These are phyloP conservation scores for Penicillium coprophilum DNA, from an alignment of 495 filamentous ascomycete species.

Conservation along the genomic window DNA sequence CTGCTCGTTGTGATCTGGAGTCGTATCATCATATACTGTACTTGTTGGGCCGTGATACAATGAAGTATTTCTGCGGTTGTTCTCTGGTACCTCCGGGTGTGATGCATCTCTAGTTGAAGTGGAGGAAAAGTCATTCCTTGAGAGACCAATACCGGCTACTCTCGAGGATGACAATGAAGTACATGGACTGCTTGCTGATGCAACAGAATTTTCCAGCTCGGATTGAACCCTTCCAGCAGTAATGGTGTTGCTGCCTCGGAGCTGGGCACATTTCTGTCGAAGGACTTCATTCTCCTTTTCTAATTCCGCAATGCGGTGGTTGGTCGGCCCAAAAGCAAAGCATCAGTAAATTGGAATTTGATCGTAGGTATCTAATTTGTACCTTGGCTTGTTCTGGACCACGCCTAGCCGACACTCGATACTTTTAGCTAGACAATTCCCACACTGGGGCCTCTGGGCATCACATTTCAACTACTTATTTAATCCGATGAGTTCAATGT, in stretches of 20 bases:
- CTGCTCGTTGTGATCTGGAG: slow-evolving; percentile 12
- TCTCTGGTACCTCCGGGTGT: slow-evolving; percentile 27
- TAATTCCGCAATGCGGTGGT: slow-evolving; percentile 28
- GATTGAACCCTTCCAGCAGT: not conserved
- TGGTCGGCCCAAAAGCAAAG: slow-evolving; percentile 23
- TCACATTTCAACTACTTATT: slow-evolving; percentile 32
- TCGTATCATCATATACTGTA: slow-evolving; percentile 31
- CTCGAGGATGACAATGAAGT: slow-evolving; percentile 5
- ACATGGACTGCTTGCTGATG: slow-evolving; percentile 10
- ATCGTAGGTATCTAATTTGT: not conserved
- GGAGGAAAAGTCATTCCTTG: slow-evolving; percentile 15
- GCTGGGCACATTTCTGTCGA: slow-evolving; percentile 16
- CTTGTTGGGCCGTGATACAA: slow-evolving; percentile 36
- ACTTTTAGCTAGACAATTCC: slow-evolving; percentile 26
- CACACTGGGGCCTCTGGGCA: slow-evolving; percentile 27
- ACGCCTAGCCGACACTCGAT: slow-evolving; percentile 23
- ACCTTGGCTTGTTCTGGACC: slow-evolving; percentile 28
- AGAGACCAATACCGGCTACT: slow-evolving; percentile 7
- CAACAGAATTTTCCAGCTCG: slow-evolving; percentile 8
- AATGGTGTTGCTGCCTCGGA: not conserved
- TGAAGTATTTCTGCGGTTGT: slow-evolving; percentile 20
- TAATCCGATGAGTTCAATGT: not conserved
- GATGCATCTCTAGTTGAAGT: slow-evolving; percentile 15
- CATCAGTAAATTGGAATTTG: not conserved
- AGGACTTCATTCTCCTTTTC: slow-evolving; percentile 31